Conservation (phyloP, 257 asterid species). For the Scutellaria baicalensis region DNA sequence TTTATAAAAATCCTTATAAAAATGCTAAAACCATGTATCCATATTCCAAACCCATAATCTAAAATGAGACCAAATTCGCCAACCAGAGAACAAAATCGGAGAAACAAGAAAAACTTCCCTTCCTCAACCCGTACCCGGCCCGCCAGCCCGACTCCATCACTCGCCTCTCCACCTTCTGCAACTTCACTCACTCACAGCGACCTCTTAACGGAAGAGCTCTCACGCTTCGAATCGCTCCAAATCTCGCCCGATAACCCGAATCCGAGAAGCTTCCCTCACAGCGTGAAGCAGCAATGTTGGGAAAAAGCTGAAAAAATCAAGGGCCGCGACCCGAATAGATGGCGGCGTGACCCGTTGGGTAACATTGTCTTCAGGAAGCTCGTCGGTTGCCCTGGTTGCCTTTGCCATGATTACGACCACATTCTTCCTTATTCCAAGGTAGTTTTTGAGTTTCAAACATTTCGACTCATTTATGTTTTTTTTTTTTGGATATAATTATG, state of each 20-base stretch:
- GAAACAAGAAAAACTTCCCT: conserved; percentile 24
- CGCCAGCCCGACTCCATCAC: conserved; percentile 21
- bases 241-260: conserved; percentile 43
- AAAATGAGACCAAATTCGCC: conserved; percentile 27
- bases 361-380: conserved; percentile 76
- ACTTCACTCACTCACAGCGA: conserved; percentile 37
- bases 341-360: conserved; percentile 91
- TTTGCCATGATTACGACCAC: conserved; percentile 97
- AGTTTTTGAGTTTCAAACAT: not conserved
- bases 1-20: too few relatives aligned
- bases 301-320: conserved; percentile 78
- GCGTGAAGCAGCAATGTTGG: conserved; percentile 94
- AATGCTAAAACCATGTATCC: not conserved
- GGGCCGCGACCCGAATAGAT: conserved; percentile 87
- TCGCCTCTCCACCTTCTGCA: conserved; percentile 44
- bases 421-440: conserved; percentile 83
- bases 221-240: conserved; percentile 31
- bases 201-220: conserved; percentile 42
- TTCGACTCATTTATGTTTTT: not conserved
- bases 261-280: conserved; percentile 81
- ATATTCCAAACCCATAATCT: not conserved
- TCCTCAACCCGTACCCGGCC: conserved; percentile 39
- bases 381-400: conserved; percentile 96
- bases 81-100: conserved; percentile 1
- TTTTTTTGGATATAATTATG: not conserved